Base-by-base conservation (phyloP, 176 grass and related monocot species). In the Paspalum notatum region DNA sequence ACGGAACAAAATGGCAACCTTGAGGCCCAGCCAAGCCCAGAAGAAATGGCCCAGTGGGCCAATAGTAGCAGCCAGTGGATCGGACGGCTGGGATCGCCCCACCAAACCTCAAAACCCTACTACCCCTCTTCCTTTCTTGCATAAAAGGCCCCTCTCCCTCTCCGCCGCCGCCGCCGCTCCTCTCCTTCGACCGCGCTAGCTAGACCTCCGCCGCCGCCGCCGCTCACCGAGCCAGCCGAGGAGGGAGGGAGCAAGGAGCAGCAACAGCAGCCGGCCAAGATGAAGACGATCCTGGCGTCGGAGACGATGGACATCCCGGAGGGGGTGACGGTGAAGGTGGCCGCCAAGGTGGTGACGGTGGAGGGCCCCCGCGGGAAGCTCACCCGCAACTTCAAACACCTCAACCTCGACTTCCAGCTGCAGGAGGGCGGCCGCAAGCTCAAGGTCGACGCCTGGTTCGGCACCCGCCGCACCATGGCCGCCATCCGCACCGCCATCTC, bases 331-430 rank as follows among this genome's bases (percentile, higher is more conserved):
- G 86, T 97, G 3, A 87, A 89, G 81, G 94, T 97, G 1, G 70
- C 76, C 0, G 91, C 89, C 0, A 97, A 97, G 89, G 57, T 97
- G 71, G 82, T 97, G 12, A 80, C 81, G 49, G 91, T 97, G 49
- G 87, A 90, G 85, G 94, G 94, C 0, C 91, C 91, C 11, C 94
- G 91, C 8, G 89, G 94, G 1, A 97, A 87, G 82, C 91, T 97
- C 4, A 91, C 89, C 27, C 89, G 89, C 81, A 84, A 91, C 84
- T 97, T 97, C 78, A 97, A 97, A 91, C 94, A 97, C 79, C 91
- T 94, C 71, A 97, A 97, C 91, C 94, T 97, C 66, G 91, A 97
- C 80, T 94, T 97, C 87, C 91, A 91, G 88, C 87, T 97, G 53
- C 78, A 84, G 58, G 91, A 97, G 72, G 78, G n/a, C 8, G 91